Base-by-base conservation (phyloP, 179 eudicot species). In the Patellifolia procumbens region DNA sequence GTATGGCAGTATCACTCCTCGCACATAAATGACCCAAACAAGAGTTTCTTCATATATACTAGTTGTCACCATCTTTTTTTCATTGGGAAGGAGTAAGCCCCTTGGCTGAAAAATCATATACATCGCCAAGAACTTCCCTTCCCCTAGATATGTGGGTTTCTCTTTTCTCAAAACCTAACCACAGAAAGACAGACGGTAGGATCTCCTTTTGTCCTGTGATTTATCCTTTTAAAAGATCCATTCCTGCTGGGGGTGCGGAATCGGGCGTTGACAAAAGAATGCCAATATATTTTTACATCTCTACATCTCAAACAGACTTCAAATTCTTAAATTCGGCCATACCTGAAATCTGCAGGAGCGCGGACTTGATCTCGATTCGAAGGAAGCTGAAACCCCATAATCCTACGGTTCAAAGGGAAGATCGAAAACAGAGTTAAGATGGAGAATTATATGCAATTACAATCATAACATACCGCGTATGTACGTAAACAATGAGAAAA, bases 281-380 rank as follows among this genome's bases (percentile, higher is more conserved):
- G 9, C 34, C 45, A 34, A 63, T 9, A 16, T 20, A 63, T 24
- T 5, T 63, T 19, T 5, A 68, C 32, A 49, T n/a, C n/a, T n/a
- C n/a, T 5, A 68, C 32, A 49, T 51, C 7, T 71, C 35, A 5
- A 45, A 28, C 16, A 26, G 46, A 24, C 71, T 60, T 37, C 72
- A 35, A 51, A n/a, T n/a, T n/a, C n/a, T n/a, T n/a, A n/a, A n/a
- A n/a, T n/a, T n/a, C n/a, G n/a, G n/a, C 55, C 24, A 51, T 88
- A 94, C 98, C 85, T 92, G 90, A 86, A 63, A 85, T 89, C 91
- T 86, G 81, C 86, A 87, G 53, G 85, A 83, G 34, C 86, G 91
- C 55, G 94, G 94, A 84, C 91, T 92, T 78, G 83, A 86, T 81
- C 85, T 88, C 66, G 77, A 77, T 70, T 85, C 87, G 43, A 77